Percentiles rank a stretch among this genome's conserved stretches.
These are phyloP conservation scores for Triticum dicoccoides DNA, from an alignment of 176 grass and related monocot species.

Conservation along the genomic window DNA sequence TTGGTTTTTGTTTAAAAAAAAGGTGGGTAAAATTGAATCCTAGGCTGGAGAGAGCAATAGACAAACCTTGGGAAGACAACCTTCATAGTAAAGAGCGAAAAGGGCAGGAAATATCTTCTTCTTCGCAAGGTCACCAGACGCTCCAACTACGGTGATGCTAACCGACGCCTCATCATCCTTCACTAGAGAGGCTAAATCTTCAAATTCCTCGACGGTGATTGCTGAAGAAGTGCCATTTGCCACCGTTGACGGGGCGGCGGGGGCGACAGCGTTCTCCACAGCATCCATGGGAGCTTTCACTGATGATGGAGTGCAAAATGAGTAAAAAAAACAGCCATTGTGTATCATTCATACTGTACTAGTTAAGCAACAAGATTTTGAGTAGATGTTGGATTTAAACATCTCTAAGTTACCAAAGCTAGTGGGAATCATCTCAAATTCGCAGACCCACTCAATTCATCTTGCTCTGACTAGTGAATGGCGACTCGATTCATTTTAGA, in stretches of 20 bases:
- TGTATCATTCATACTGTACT: background rate
- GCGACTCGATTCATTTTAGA: background rate
- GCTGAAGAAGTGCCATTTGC: conserved; percentile 41
- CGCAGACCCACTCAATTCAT: too few species aligned
- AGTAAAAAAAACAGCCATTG: conserved; percentile 1
- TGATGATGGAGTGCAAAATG: background rate
- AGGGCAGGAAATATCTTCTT: conserved; percentile 99
- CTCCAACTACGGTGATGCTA: conserved; percentile 91
- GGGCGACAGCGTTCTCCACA: conserved; percentile 4
- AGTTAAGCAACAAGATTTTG: background rate
- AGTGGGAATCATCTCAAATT: background rate
- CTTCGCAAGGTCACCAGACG: conserved; percentile 94
- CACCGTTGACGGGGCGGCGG: conserved; percentile 29
- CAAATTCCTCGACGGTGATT: conserved; percentile 50
- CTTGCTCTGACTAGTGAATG: too few species aligned
- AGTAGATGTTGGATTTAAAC: too few species aligned
- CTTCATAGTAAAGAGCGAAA: conserved; percentile 96
- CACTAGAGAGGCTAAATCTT: conserved; percentile 11
- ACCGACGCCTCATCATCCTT: conserved; percentile 49
- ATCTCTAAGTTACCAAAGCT: background rate
- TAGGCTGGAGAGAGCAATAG: background rate
- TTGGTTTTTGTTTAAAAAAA: background rate
- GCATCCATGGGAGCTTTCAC: conserved; percentile 33
- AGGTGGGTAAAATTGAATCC: background rate
- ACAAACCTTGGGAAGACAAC: conserved; percentile 79